A percentile compares a stretch with the other conserved stretches of the same genome.
These are phyloP conservation scores for Rugonectria rugulosa DNA, from an alignment of 2,329 filamentous ascomycete species.

Conservation along the genomic window DNA sequence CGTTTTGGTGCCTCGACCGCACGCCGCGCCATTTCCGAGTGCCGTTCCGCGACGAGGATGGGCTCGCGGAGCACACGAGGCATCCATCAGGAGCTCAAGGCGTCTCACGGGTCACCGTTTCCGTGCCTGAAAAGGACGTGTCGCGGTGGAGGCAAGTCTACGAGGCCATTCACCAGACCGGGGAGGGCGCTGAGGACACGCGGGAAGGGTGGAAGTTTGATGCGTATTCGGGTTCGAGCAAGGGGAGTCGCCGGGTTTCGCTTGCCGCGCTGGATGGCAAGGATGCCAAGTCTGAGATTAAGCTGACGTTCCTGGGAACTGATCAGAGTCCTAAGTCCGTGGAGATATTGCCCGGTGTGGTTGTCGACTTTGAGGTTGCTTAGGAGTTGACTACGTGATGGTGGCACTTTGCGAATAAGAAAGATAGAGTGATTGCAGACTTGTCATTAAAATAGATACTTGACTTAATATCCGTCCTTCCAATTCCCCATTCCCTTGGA, in stretches of 20 bases:
- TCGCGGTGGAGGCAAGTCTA: constrained; percentile 34
- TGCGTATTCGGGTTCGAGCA: constrained; percentile 22
- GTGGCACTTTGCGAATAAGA: not conserved
- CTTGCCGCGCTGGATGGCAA: constrained; percentile 16
- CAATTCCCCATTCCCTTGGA: no score
- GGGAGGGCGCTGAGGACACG: not conserved
- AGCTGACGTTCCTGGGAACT: constrained; percentile 32
- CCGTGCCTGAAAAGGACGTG: constrained; percentile 38
- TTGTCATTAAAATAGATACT: no score
- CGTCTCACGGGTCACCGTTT: constrained; percentile 53
- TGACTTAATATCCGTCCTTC: no score
- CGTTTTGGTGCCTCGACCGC: constrained; percentile 73
- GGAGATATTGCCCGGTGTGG: constrained; percentile 32
- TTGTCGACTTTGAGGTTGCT: constrained; percentile 29
- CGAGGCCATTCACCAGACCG: constrained; percentile 37
- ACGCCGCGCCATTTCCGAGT: constrained; percentile 65
- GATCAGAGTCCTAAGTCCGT: constrained; percentile 33
- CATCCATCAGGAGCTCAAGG: constrained; percentile 63
- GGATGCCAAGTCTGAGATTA: constrained; percentile 22
- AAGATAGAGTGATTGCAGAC: not conserved
- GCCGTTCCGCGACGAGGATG: constrained; percentile 46
- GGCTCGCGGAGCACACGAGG: constrained; percentile 33
- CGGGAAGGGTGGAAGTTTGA: constrained; percentile 29
- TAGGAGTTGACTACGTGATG: not conserved
- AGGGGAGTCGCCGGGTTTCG: constrained; percentile 25